Base-by-base conservation (phyloP, 805 yeast genomes). In the Spathaspora passalidarum region DNA sequence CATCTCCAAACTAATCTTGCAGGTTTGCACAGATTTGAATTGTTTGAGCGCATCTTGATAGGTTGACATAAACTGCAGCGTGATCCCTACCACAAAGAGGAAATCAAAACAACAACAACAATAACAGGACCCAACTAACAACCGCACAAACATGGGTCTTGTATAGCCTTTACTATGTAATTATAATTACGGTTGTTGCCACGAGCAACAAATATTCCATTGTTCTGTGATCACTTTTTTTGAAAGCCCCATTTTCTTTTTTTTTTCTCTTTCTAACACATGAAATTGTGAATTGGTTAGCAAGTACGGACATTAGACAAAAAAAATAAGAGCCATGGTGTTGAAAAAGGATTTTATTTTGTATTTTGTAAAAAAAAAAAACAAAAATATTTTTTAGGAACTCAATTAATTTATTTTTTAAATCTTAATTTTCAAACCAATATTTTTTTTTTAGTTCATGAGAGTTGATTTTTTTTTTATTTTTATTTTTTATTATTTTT, bases 121-220 rank as follows among this genome's bases (percentile, higher is more conserved):
- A 29, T 8, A 29, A 22, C 6, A 7, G 9, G 9, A 22, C 4
- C 34, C 34, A 29, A 29, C 17, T 17, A 29, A 29, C 34, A 29
- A 29, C 34, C 34, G 14, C 34, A 17, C 16, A 29, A 29, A 10
- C 34, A 29, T 29, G 34, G 17, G 16, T n/a, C 14, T 29, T 29
- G 13, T 8, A 13, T 29, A 29, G 34, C 11, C 17, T 36, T 36
- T 19, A 36, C 38, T 36, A 36, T 36, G 38, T 36, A 36, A 36
- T 36, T 36, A 36, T 36, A 36, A 36, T 36, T 36, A 36, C 38
- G 38, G 38, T 36, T 36, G 23, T 29, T 36, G 23, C 38, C 23
- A 36, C 38, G 38, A 20, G 38, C 23, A 36, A 20, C 23, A 20
- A 36, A 36, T 10, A 13, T 10, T 20, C 23, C 20, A 36, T 20